phyloP scores from a whole-genome alignment of 1,139 yeast genomes.

The Yamadazyma friedrichii region DNA sequence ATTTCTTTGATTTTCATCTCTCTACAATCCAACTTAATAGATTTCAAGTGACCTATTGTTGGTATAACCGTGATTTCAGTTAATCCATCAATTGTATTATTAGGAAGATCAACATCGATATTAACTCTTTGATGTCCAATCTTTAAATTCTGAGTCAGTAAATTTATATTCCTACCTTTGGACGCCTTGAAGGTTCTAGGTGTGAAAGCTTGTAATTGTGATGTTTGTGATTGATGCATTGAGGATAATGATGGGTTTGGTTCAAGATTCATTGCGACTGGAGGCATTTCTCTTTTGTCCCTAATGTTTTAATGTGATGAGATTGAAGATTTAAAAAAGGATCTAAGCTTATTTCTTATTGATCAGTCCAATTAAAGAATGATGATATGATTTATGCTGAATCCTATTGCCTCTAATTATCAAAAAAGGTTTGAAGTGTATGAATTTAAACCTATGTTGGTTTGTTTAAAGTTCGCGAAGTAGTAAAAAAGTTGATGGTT shows the following conservation, averaged over 20 bases:
- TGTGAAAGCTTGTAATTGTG: conserved; percentile 13
- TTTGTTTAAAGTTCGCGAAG: too few relatives aligned
- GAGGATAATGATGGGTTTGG: conserved; percentile 1
- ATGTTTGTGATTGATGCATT: not conserved
- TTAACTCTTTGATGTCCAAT: conserved; percentile 70
- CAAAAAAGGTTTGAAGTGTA: not conserved
- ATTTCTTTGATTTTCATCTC: conserved; percentile 67
- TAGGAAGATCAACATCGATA: conserved; percentile 63
- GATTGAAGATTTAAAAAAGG: too few relatives aligned
- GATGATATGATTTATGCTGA: not conserved
- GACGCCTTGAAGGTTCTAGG: conserved; percentile 22
- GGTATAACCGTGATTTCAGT: conserved; percentile 86
- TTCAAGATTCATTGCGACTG: conserved; percentile 18
- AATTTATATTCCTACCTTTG: conserved; percentile 21
- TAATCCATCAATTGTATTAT: conserved; percentile 58
- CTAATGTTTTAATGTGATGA: too few relatives aligned
- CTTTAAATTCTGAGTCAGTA: conserved; percentile 44
- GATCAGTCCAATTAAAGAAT: not conserved
- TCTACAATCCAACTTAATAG: conserved; percentile 75
- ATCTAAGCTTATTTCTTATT: not conserved
- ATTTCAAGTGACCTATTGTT: conserved; percentile 53
- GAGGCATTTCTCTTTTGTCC: conserved; percentile 18
- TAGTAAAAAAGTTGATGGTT: too few relatives aligned
- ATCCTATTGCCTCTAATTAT: not conserved
- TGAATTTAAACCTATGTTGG: too few relatives aligned